A percentile compares a stretch with the other conserved stretches of the same genome.
phyloP scores from a whole-genome alignment of 2,329 filamentous ascomycete genomes.

The Fonsecaea nubica region DNA sequence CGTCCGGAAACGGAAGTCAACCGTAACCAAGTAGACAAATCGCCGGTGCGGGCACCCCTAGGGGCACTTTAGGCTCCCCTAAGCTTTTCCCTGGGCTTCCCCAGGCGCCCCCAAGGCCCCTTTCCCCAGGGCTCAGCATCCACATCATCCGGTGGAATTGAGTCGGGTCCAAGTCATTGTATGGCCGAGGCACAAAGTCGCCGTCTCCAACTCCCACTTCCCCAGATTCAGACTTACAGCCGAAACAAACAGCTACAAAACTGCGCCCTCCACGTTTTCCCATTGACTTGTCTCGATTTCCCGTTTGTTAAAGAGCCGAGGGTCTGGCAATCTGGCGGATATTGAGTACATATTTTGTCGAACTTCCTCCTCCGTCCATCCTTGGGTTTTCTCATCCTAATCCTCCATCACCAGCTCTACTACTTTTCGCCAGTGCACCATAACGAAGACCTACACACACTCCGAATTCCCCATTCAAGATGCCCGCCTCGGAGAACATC shows the following conservation, averaged over 20 bases:
- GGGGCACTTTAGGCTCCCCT: neutral
- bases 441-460: neutral
- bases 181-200: conserved; percentile 19
- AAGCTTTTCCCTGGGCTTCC: neutral
- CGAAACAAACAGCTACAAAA: conserved; percentile 16
- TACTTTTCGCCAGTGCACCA: neutral
- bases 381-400: neutral
- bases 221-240: conserved; percentile 19
- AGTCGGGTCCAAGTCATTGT: no score
- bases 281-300: neutral
- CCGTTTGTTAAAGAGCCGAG: neutral
- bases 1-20: conserved; percentile 4
- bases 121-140: neutral
- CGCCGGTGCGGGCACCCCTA: no score
- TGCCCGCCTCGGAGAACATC: conserved; percentile 59
- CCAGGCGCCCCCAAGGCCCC: no score
- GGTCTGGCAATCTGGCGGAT: neutral
- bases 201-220: conserved; percentile 16
- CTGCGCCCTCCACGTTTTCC: neutral
- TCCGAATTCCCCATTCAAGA: neutral
- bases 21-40: neutral
- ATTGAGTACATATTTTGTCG: neutral
- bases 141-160: neutral
- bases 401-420: neutral
- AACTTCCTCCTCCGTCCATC: neutral